Conservation (phyloP, 2,329 filamentous ascomycete genomes). For the Sporothrix brunneoviolacea region DNA sequence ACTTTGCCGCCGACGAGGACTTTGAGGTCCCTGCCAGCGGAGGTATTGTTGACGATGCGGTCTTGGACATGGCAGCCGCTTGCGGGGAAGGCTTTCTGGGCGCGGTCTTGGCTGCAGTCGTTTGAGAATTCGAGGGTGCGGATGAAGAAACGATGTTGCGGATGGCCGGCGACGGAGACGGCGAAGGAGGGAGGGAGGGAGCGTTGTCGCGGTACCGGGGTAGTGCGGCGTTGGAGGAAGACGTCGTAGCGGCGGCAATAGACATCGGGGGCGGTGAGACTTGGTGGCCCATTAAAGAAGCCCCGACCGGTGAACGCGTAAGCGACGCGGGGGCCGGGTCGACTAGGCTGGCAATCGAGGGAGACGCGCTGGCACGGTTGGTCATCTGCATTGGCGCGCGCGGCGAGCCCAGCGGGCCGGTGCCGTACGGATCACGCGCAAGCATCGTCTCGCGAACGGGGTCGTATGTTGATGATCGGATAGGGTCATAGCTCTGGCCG, state of each 20-base stretch:
- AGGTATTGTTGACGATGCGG: constrained; percentile 2
- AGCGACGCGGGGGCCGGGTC: constrained; percentile 52
- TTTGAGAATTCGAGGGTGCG: not conserved
- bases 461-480: constrained; percentile 67
- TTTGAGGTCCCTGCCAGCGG: constrained; percentile 11
- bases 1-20: not conserved
- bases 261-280: constrained; percentile 27
- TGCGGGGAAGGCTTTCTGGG: not conserved
- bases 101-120: not conserved
- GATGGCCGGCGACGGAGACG: constrained; percentile 26
- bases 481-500: constrained; percentile 83
- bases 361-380: constrained; percentile 78
- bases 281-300: constrained; percentile 23
- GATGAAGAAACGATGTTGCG: constrained; percentile 13
- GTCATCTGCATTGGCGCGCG: constrained; percentile 37
- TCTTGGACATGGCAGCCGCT: not conserved
- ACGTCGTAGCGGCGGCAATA: constrained; percentile 23
- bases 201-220: constrained; percentile 9
- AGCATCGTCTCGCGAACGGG: constrained; percentile 57
- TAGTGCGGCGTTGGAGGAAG: constrained; percentile 4
- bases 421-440: constrained; percentile 41
- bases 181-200: constrained; percentile 19
- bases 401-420: constrained; percentile 45
- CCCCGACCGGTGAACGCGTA: constrained; percentile 26
- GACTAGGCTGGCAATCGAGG: constrained; percentile 85